phyloP scores from a whole-genome alignment of 306 rosid species.

The Fagus sylvatica region DNA sequence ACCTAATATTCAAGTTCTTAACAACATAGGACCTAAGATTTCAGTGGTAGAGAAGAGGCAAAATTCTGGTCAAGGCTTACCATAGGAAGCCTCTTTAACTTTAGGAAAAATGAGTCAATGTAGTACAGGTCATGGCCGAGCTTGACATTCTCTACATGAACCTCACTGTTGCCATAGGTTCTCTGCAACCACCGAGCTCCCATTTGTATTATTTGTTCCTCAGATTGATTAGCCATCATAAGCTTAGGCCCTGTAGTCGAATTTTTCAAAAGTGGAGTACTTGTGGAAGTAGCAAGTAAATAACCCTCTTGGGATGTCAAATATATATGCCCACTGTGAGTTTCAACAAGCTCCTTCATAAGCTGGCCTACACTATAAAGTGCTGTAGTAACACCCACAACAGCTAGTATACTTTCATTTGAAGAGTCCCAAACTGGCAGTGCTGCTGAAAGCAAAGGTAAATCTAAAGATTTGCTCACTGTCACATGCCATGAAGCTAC shows the following conservation, averaged over 20 bases:
- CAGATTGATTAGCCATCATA: slow-evolving; percentile 81
- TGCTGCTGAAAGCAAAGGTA: slow-evolving; percentile 96
- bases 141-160: slow-evolving; percentile 83
- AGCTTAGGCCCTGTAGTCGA: slow-evolving; percentile 66
- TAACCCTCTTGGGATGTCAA: slow-evolving; percentile 89
- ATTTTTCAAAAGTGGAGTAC: slow-evolving; percentile 67
- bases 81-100: slow-evolving; percentile 93
- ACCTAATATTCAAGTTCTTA: not conserved
- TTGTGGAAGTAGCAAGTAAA: slow-evolving; percentile 89
- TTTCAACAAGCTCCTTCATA: slow-evolving; percentile 91
- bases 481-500: slow-evolving; percentile 97
- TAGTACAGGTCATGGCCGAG: slow-evolving; percentile 75
- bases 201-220: slow-evolving; percentile 51
- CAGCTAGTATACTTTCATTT: slow-evolving; percentile 85
- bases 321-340: slow-evolving; percentile 90
- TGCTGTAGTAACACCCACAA: slow-evolving; percentile 95
- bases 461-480: slow-evolving; percentile 91
- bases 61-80: slow-evolving; percentile 42
- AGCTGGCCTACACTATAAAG: slow-evolving; percentile 91
- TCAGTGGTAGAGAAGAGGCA: not conserved
- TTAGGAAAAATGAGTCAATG: slow-evolving; percentile 88
- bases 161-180: slow-evolving; percentile 71
- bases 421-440: slow-evolving; percentile 87
- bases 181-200: slow-evolving; percentile 81
- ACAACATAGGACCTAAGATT: not conserved